A percentile compares a stretch with the other conserved stretches of the same genome.
Conservation (phyloP, 75 land plant species). For the Picea glauca region DNA sequence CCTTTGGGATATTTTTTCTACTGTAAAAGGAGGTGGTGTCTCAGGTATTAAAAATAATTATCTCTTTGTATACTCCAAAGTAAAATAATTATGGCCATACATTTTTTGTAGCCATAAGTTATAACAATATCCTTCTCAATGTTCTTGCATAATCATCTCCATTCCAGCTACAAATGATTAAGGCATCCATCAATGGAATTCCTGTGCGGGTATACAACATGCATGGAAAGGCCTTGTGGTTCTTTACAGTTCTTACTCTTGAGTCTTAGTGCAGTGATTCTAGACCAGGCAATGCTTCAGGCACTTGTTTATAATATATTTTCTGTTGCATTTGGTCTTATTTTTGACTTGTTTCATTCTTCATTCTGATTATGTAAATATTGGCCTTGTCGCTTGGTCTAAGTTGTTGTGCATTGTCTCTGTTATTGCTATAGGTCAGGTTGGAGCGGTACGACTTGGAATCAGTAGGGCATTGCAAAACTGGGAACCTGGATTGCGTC, state of each 20-base stretch:
- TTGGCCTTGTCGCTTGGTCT: neutral
- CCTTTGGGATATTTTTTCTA: constrained; percentile 69
- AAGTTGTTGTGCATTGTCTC: neutral
- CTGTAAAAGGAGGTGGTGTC: constrained; percentile 91
- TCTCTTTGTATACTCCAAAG: neutral
- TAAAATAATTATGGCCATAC: neutral
- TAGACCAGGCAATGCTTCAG: neutral
- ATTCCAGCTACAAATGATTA: neutral
- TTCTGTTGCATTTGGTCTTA: neutral
- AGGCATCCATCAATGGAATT: neutral
- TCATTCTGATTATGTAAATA: neutral
- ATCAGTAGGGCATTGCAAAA: constrained; percentile 94
- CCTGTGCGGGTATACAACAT: neutral
- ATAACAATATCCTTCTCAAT: neutral
- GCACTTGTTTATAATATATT: neutral
- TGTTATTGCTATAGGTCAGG: constrained; percentile 68
- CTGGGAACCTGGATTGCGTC: constrained; percentile 86
- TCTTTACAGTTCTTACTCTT: neutral
- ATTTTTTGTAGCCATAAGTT: neutral
- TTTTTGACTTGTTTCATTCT: neutral
- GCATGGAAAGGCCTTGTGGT: neutral
- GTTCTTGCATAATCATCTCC: neutral
- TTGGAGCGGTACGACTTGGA: constrained; percentile 87
- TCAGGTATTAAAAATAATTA: constrained; percentile 41
- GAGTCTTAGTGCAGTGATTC: neutral